Evolutionary conservation across 164 flowering plant species (phyloP).

Genomic region (Echeveria elegans): DNA sequence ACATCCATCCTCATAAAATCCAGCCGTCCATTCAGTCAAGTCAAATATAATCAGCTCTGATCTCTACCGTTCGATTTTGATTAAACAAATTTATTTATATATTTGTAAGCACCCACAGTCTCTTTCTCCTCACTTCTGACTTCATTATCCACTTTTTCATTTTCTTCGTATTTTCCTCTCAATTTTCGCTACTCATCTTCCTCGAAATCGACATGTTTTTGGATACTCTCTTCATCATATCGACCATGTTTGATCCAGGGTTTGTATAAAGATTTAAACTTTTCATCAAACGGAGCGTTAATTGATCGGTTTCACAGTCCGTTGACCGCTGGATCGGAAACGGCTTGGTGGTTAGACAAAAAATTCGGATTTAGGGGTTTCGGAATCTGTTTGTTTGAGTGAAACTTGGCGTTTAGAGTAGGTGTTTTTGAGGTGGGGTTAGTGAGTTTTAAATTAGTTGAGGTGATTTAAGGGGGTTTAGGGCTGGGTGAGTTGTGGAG

Average conservation of each 20-base stretch:
- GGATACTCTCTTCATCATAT: background rate
- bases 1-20: background rate
- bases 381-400: background rate
- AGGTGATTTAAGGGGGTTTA: background rate
- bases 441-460: no score
- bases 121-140: background rate
- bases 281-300: background rate
- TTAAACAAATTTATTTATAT: no score
- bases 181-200: background rate
- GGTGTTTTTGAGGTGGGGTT: background rate
- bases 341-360: background rate
- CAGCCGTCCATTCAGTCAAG: background rate
- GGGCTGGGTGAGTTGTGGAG: slow-evolving; percentile 4
- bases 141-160: slow-evolving; percentile 3
- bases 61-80: background rate
- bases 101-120: background rate
- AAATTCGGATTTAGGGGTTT: background rate
- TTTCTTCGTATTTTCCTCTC: background rate
- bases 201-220: background rate
- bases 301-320: background rate
- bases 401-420: background rate
- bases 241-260: background rate
- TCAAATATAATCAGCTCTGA: background rate
- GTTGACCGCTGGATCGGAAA: background rate
- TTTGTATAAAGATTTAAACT: background rate